Base-by-base conservation (phyloP, 108 stramenopile genomes). In the Cyclostephanos invisitatus region DNA sequence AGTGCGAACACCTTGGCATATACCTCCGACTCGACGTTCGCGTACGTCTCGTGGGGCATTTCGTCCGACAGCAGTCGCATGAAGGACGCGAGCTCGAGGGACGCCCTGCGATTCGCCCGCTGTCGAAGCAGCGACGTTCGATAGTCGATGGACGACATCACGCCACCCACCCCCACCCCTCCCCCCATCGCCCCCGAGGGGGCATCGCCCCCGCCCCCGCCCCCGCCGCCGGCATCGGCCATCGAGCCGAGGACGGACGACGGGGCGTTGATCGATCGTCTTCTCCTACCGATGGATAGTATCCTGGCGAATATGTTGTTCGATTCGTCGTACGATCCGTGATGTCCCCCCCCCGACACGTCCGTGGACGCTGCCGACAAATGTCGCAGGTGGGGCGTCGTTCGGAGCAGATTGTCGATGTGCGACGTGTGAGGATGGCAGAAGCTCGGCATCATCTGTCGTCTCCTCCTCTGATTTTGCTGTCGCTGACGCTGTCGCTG, bases 41-140 rank as follows among this genome's bases (percentile, higher is more conserved):
- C 84, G 62, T 87, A 95, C 70, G 85, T 80, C 67, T 95, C 94
- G 32, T 89, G 79, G 15, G 90, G 86, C 90, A 93, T 90, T 83
- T 95, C 94, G 64, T 90, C 85, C 21, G 89, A 82, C 1, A 92
- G 82, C 37, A 83, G 80, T 61, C 85, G 85, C 14, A 95, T 49
- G 28, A 93, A 80, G 11, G 90, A 88, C 5, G 91, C 84, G 27
- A 95, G 81, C 69, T 91, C 89, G n/a, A 74, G 58, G 0, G 91
- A 89, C 4, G 87, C 87, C 54, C 73, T 76, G 48, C 81, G 82
- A 64, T 92, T 91, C 25, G 90, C 83, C 42, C 80, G 67, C 62
- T 90, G 85, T 3, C 90, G 79, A 0, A 67, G 61, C 14, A 90
- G 65, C 32, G 77, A 80, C 14, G 73, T 77, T 35, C 64, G 48